Evolutionary conservation across 2,329 filamentous ascomycete genomes (phyloP), one percentile per base, ranked within the genome.

Genomic region (Grosmannia huntii): DNA sequence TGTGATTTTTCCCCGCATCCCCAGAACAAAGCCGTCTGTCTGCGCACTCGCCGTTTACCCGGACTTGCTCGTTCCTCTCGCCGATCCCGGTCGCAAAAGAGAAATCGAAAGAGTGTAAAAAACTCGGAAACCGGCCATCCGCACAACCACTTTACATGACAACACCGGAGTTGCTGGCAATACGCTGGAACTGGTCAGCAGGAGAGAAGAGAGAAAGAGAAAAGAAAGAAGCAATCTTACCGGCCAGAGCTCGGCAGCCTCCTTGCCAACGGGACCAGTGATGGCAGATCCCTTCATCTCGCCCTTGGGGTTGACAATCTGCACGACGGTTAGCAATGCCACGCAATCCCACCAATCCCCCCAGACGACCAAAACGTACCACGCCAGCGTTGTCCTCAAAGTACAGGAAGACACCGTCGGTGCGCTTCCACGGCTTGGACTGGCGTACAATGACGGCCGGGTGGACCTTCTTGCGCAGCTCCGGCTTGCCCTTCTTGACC

Each of bases 281-380:
- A 99, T 99, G 76, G 94, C 94, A 66, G 90, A 96, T 74, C 94
- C 94, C 88, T 99, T 99, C 94, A 99, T 99, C 83, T 99, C 94
- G 81, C 94, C 94, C 89, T 99, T 99, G 78, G 92, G 90, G 84
- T 99, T 99, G 83, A 99, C 94, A 73, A 99, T 99, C 89, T 94
- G 72, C 58, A 21, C 19, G 9, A 36, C 6, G 2, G 53, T 55
- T 48, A 55, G 53, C 16, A 38, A 16, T 7, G 14, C 12, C 27
- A 7, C 25, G 4, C 14, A 2, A 16, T 44, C 36, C 7, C 31
- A 12, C 23, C 27, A 19, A 9, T 5, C 14, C 36, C 3, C 36
- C 12, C n/a, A n/a, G n/a, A n/a, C n/a, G n/a, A n/a, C n/a, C n/a
- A n/a, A 14, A 59, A 46, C 38, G 23, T 80, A 92, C 89, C 72